A percentile compares a stretch with the other conserved stretches of the same genome.
Evolutionary conservation across 2,329 filamentous ascomycete species (phyloP).

Genomic region (Hypoxylon sp.): DNA sequence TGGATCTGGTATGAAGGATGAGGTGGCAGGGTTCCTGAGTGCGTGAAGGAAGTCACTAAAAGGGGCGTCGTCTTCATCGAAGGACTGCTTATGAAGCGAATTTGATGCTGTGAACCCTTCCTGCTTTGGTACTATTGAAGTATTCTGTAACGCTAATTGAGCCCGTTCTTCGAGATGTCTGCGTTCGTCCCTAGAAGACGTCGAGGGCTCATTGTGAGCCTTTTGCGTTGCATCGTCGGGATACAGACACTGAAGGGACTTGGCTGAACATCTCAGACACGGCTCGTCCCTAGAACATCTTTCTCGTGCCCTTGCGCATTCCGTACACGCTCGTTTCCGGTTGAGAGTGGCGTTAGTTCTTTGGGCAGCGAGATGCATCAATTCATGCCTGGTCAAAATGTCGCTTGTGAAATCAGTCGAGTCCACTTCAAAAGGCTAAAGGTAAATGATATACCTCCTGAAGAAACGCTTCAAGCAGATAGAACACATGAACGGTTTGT

Average conservation of each 20-base stretch:
- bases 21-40: constrained; percentile 21
- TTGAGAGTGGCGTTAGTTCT: constrained; percentile 37
- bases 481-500: constrained; percentile 47
- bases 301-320: constrained; percentile 49
- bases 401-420: constrained; percentile 44
- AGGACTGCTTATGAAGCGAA: constrained; percentile 12
- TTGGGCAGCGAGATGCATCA: constrained; percentile 44
- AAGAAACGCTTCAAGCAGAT: constrained; percentile 51
- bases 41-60: constrained; percentile 33
- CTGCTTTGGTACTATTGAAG: constrained; percentile 25
- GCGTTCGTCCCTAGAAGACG: constrained; percentile 15
- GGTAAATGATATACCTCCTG: constrained; percentile 45
- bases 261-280: constrained; percentile 48
- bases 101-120: constrained; percentile 18
- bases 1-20: constrained; percentile 16
- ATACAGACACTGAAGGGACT: constrained; percentile 47
- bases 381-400: constrained; percentile 46
- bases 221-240: constrained; percentile 46
- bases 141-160: constrained; percentile 18
- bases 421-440: constrained; percentile 12
- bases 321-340: constrained; percentile 49
- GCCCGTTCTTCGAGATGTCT: constrained; percentile 29
- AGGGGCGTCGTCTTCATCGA: constrained; percentile 28
- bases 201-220: constrained; percentile 17
- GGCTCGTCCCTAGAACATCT: constrained; percentile 50